Percentiles rank a stretch among this genome's conserved stretches.
Evolutionary conservation across 805 yeast genomes (phyloP).

Genomic region (Torulaspora delbrueckii): DNA sequence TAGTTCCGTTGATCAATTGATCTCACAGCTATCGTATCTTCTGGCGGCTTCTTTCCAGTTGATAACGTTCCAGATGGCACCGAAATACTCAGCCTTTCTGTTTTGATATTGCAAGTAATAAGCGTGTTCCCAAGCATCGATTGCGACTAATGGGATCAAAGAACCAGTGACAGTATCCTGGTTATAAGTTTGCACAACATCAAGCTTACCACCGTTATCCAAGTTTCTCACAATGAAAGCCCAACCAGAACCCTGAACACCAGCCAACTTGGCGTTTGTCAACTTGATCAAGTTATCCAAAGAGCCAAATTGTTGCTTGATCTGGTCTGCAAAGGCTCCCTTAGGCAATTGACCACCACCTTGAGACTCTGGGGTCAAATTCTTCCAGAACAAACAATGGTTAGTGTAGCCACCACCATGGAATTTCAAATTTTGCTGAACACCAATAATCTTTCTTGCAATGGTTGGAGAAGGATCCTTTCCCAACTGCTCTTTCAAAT

Average conservation of each 20-base stretch:
- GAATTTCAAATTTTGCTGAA: slow-evolving; percentile 76
- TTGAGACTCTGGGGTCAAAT: slow-evolving; percentile 65
- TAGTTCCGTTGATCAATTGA: not conserved
- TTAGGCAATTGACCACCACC: slow-evolving; percentile 69
- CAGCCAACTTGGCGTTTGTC: slow-evolving; percentile 71
- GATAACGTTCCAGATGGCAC: slow-evolving; percentile 90
- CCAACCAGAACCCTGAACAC: slow-evolving; percentile 95
- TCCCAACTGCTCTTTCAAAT: slow-evolving; percentile 57
- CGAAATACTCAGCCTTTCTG: slow-evolving; percentile 86
- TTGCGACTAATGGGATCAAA: slow-evolving; percentile 73
- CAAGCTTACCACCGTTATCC: slow-evolving; percentile 61
- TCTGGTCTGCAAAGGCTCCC: slow-evolving; percentile 55
- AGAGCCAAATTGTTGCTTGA: slow-evolving; percentile 62
- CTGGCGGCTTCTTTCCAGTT: slow-evolving; percentile 89
- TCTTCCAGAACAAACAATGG: slow-evolving; percentile 85
- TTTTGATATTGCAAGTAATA: slow-evolving; percentile 90
- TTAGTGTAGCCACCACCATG: slow-evolving; percentile 90
- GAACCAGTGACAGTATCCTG: slow-evolving; percentile 79
- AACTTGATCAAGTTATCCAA: slow-evolving; percentile 59
- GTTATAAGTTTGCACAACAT: slow-evolving; percentile 75
- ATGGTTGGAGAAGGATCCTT: slow-evolving; percentile 42
- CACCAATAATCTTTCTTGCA: slow-evolving; percentile 39
- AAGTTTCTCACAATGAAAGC: slow-evolving; percentile 82
- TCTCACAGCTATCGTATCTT: slow-evolving; percentile 46
- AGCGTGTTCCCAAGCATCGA: slow-evolving; percentile 97